Percentiles rank a stretch among this genome's conserved stretches.
These are phyloP conservation scores for Saturnispora gosingensis DNA, from an alignment of 805 yeast species.

Conservation along the genomic window DNA sequence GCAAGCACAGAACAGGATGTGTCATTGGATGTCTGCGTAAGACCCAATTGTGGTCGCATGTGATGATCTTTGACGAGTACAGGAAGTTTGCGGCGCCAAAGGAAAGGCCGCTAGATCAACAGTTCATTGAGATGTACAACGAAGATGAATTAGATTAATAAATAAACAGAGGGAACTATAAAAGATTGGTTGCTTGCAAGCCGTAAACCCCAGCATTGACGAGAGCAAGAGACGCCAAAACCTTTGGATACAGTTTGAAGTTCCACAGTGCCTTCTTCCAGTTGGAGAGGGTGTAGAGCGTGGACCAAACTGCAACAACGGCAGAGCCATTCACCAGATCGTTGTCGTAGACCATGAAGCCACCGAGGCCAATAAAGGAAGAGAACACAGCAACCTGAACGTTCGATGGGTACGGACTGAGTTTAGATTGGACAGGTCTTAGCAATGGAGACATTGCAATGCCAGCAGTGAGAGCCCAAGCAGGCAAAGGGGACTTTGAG, in stretches of 20 bases:
- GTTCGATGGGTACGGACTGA: constrained; percentile 22
- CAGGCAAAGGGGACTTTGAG: constrained; percentile 36
- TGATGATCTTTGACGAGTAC: constrained; percentile 94
- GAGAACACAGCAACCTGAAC: constrained; percentile 41
- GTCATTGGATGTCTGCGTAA: constrained; percentile 86
- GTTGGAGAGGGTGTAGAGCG: constrained; percentile 63
- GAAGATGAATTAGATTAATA: constrained; percentile 23
- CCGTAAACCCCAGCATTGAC: constrained; percentile 57
- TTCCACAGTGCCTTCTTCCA: constrained; percentile 49
- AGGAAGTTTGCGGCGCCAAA: constrained; percentile 92
- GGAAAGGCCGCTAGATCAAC: constrained; percentile 91
- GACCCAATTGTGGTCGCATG: constrained; percentile 84
- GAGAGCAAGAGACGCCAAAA: constrained; percentile 47
- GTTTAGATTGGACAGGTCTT: constrained; percentile 10
- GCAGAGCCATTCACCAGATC: constrained; percentile 77
- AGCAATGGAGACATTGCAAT: constrained; percentile 23
- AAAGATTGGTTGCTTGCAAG: not conserved
- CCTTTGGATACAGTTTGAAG: constrained; percentile 52
- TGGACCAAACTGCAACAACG: constrained; percentile 71
- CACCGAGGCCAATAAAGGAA: constrained; percentile 53
- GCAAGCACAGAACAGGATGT: constrained; percentile 96
- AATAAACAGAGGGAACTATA: not conserved
- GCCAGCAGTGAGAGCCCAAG: constrained; percentile 32
- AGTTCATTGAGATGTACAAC: constrained; percentile 84
- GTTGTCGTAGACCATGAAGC: constrained; percentile 67